phyloP scores from a whole-genome alignment of 192 early-diverging fungal species.

The Mortierella hygrophila region DNA sequence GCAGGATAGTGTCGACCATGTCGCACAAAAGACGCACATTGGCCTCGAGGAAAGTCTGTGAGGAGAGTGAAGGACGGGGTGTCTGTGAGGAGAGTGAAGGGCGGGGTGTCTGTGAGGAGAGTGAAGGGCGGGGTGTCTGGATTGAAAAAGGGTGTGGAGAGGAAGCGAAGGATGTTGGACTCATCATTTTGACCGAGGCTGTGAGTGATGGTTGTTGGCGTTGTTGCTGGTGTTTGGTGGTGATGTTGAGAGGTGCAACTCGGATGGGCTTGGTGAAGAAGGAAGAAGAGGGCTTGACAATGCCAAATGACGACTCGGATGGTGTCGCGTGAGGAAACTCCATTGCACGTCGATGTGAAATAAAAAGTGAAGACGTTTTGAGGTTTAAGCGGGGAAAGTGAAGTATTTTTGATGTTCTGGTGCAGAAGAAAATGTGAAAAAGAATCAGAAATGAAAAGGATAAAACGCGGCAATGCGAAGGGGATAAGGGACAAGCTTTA shows the following conservation, averaged over 20 bases:
- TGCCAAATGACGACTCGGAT: neutral
- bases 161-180: neutral
- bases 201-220: neutral
- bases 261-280: slow-evolving; percentile 1
- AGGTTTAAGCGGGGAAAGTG: too few species aligned
- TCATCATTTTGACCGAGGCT: slow-evolving; percentile 1
- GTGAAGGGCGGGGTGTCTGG: neutral
- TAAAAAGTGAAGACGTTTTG: neutral
- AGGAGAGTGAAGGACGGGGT: neutral
- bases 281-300: neutral
- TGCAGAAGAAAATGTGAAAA: slow-evolving; percentile 1
- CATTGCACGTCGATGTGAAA: neutral
- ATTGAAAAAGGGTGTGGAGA: neutral
- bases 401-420: neutral
- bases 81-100: neutral
- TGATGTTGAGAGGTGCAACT: slow-evolving; percentile 37
- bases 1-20: slow-evolving; percentile 41
- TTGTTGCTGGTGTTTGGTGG: neutral
- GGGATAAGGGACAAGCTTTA: neutral
- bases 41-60: slow-evolving; percentile 22
- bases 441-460: neutral
- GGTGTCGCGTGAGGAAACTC: neutral
- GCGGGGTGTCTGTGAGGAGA: slow-evolving; percentile 3
- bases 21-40: slow-evolving; percentile 42
- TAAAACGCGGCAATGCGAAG: neutral